These are phyloP conservation scores for Tolypocladium amazonense DNA, from an alignment of 2,329 filamentous ascomycete species.

Conservation along the genomic window DNA sequence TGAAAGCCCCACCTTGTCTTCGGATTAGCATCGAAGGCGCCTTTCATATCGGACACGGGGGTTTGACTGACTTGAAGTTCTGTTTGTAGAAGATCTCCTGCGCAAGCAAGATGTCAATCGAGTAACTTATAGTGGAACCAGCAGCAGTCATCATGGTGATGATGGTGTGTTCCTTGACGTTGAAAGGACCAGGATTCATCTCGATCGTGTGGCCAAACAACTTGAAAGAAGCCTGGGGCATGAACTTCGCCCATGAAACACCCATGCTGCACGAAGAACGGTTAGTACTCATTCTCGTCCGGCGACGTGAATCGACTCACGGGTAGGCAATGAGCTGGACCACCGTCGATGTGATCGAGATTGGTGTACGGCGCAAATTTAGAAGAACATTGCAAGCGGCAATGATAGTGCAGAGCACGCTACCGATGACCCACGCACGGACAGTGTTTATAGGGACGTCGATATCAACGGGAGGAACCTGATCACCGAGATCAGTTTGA, in stretches of 20 bases:
- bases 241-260: slow-evolving; percentile 17
- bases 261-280: too few relatives aligned
- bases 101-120: slow-evolving; percentile 29
- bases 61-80: slow-evolving; percentile 25
- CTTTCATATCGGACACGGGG: too few relatives aligned
- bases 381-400: slow-evolving; percentile 47
- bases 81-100: slow-evolving; percentile 38
- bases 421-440: slow-evolving; percentile 49
- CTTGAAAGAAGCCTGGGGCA: slow-evolving; percentile 18
- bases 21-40: not conserved
- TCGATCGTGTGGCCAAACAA: slow-evolving; percentile 19
- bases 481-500: not conserved
- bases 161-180: slow-evolving; percentile 38
- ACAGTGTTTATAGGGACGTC: slow-evolving; percentile 45
- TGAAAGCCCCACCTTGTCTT: slow-evolving; percentile 36
- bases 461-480: slow-evolving; percentile 31
- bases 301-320: too few relatives aligned
- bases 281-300: too few relatives aligned
- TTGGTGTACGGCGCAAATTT: slow-evolving; percentile 34
- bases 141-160: slow-evolving; percentile 33
- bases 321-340: slow-evolving; percentile 45
- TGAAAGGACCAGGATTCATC: slow-evolving; percentile 30
- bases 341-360: slow-evolving; percentile 40
- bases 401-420: slow-evolving; percentile 46
- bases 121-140: slow-evolving; percentile 20